These are phyloP conservation scores for Trichoderma hamatum DNA, from an alignment of 2,329 filamentous ascomycete species.

Conservation along the genomic window DNA sequence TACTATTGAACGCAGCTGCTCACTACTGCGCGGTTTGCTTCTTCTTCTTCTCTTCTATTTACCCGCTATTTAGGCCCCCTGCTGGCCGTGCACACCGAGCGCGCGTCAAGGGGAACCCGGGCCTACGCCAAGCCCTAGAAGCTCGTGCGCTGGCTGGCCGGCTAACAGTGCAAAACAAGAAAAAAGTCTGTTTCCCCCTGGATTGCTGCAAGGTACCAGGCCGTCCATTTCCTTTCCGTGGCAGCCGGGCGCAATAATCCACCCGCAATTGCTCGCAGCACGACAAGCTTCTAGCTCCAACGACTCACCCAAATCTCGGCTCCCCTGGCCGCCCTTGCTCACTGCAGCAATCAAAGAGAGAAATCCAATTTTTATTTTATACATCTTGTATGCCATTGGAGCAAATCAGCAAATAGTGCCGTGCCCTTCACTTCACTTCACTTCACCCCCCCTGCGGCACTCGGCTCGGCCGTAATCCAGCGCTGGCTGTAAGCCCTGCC, in stretches of 20 bases:
- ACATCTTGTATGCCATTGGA: too few species aligned
- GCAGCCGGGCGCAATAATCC: constrained; percentile 1
- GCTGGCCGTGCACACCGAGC: background rate
- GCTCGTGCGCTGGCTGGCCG: background rate
- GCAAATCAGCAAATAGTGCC: too few species aligned
- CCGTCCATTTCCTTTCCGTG: background rate
- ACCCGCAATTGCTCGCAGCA: constrained; percentile 14
- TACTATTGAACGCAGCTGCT: background rate
- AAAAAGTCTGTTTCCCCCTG: background rate
- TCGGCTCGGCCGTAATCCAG: constrained; percentile 14
- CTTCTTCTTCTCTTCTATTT: background rate
- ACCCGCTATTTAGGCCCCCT: background rate
- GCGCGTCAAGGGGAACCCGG: background rate
- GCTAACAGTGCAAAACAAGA: too few species aligned
- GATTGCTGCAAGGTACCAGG: constrained; percentile 17
- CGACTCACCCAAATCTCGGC: background rate
- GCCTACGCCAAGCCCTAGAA: background rate
- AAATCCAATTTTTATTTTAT: background rate
- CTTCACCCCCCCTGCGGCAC: background rate
- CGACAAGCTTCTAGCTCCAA: background rate
- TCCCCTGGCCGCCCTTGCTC: background rate
- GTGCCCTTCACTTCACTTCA: too few species aligned
- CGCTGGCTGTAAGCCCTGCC: background rate
- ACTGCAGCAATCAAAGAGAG: background rate
- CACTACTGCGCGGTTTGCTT: too few species aligned